Conservation (phyloP, 176 grass and related monocot genomes). For the Melocanna baccifera region DNA sequence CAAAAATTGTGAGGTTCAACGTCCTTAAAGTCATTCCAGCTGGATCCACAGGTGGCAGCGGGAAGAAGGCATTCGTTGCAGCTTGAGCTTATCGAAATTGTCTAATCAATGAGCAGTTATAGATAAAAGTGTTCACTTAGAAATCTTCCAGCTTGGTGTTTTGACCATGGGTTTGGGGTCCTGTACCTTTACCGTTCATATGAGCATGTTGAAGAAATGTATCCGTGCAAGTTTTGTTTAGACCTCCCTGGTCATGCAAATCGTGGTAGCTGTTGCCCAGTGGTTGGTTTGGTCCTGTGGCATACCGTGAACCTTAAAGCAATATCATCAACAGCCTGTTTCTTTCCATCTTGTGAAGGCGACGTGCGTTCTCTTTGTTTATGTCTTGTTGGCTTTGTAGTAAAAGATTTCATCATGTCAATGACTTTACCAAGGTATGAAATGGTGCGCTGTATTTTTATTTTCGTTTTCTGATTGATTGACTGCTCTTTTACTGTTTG, state of each 20-base stretch:
- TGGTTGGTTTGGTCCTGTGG: not conserved
- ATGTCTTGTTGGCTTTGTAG: not conserved
- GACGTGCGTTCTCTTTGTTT: not conserved
- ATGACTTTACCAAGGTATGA: not conserved
- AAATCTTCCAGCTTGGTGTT: conserved; percentile 5
- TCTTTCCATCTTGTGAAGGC: conserved; percentile 23
- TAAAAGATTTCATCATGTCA: not conserved
- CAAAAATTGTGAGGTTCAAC: conserved; percentile 51
- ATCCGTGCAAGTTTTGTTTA: conserved; percentile 40
- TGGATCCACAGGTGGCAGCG: conserved; percentile 32
- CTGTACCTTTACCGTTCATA: not conserved
- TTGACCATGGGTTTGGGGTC: not conserved
- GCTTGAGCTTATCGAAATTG: conserved; percentile 25
- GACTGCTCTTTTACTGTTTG: not conserved
- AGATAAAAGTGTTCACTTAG: not conserved
- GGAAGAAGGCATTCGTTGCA: conserved; percentile 50
- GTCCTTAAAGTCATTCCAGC: conserved; percentile 46
- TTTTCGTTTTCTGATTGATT: not conserved
- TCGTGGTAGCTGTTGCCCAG: conserved; percentile 14
- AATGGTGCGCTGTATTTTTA: not conserved
- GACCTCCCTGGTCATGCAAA: not conserved
- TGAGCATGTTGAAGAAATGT: conserved; percentile 4
- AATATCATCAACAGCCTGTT: conserved; percentile 22
- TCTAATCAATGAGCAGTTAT: not conserved
- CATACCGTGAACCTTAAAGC: conserved; percentile 18